A percentile compares a stretch with the other conserved stretches of the same genome.
Evolutionary conservation across 352 stramenopile genomes (phyloP).

Genomic region (Aphanomyces cochlioides): DNA sequence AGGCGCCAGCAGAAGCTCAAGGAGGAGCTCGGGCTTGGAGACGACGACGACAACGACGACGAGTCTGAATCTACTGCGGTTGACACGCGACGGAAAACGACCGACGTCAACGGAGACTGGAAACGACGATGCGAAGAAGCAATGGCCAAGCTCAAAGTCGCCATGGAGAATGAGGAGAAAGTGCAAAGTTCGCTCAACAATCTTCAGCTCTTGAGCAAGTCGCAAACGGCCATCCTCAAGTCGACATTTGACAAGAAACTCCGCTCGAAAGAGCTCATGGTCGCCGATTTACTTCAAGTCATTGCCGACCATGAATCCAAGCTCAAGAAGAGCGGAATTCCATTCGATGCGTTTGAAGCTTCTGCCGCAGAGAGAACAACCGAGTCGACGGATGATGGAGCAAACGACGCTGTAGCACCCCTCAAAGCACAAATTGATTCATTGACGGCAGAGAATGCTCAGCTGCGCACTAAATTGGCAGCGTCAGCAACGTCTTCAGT

Average conservation of each 20-base stretch:
- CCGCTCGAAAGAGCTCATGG: slow-evolving; percentile 54
- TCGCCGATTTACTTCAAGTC: slow-evolving; percentile 58
- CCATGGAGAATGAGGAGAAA: slow-evolving; percentile 62
- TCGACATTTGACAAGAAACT: slow-evolving; percentile 79
- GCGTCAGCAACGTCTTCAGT: neutral
- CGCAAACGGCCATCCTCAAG: slow-evolving; percentile 79
- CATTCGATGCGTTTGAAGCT: slow-evolving; percentile 34
- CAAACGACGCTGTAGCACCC: slow-evolving; percentile 27
- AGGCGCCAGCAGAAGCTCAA: slow-evolving; percentile 64
- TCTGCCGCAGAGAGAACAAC: neutral
- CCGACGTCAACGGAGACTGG: slow-evolving; percentile 28
- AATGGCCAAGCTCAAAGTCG: slow-evolving; percentile 51
- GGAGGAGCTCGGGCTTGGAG: slow-evolving; percentile 73
- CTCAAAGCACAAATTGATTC: slow-evolving; percentile 27
- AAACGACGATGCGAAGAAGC: slow-evolving; percentile 52
- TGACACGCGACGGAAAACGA: slow-evolving; percentile 24
- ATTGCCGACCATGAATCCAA: slow-evolving; percentile 67
- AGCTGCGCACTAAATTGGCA: slow-evolving; percentile 22
- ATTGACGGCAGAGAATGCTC: slow-evolving; percentile 23
- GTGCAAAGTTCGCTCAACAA: slow-evolving; percentile 77
- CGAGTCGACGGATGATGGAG: slow-evolving; percentile 41
- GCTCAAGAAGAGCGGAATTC: slow-evolving; percentile 48
- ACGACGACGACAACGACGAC: slow-evolving; percentile 43
- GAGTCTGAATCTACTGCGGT: neutral
- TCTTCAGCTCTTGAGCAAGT: slow-evolving; percentile 79